Evolutionary conservation across 257 asterid genomes (phyloP), one percentile per base, ranked within the genome.

Genomic region (Lavandula angustifolia): DNA sequence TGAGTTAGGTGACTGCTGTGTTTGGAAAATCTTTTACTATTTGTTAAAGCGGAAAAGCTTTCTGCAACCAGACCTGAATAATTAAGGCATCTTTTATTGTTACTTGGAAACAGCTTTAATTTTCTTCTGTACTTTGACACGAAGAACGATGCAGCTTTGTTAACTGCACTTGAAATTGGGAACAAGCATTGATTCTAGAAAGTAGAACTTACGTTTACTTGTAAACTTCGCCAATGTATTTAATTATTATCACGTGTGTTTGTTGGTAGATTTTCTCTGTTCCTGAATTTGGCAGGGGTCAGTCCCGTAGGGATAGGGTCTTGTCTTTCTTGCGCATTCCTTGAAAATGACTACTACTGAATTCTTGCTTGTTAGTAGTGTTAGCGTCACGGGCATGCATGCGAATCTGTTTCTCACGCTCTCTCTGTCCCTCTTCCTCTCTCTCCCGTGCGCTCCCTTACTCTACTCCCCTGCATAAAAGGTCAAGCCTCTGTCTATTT

Each of bases 1-100:
- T 9, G 50, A 9, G 52, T 1, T 37, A 14, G 9, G 37, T 16
- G 5, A 40, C 29, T 38, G 32, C 38, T 72, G 53, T 40, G 17
- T 11, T 66, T 38, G 43, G 38, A 17, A 37, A 37, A 16, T 53
- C 14, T 10, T 41, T 3, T 46, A 22, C 27, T 22, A 37, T 46
- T 46, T 32, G 46, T 8, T 14, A 42, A 16, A 41, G 66, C 60
- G 54, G 52, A 49, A 5, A 42, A 41, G 16, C 46, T 48, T 65
- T 73, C 41, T 52, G 42, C 58, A 43, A 7, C 11, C 51, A 11
- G 54, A 67, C 46, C 62, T 52, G 58, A 16, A 43, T 9, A 46
- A 27, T 48, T 60, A 10, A 18, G 18, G 50, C 63, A 16, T 57
- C 34, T 17, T 35, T 38, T 57, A 2, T 17, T 57, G 8, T 57